Base-by-base conservation (phyloP, 306 rosid species). In the Urtica urens region DNA sequence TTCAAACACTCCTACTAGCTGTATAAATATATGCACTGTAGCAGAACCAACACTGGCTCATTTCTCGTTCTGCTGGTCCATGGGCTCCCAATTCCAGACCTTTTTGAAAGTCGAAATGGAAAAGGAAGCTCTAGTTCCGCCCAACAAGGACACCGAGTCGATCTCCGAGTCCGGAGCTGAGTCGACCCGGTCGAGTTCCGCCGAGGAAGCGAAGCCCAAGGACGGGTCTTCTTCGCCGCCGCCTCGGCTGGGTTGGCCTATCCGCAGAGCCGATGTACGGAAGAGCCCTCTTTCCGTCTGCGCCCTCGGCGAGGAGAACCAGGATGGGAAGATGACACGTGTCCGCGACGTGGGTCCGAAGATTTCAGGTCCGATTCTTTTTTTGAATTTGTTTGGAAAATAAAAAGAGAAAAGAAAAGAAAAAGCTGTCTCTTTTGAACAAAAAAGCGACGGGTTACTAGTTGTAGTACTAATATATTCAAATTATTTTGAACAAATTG, bases 191-290 rank as follows among this genome's bases (percentile, higher is more conserved):
- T 74, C 80, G 8, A 42, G 45, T 58, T 70, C 92, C 4, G 7
- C 54, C 26, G 83, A 53, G 49, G 87, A 67, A 54, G 49, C n/a
- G 78, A 78, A 44, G 51, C 64, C 5, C 69, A 75, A 61, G 81
- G 71, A 62, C 56, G 61, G 22, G 27, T 73, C 82, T 10, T 45
- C 24, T 2, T 27, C 54, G 55, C 68, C 94, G 10, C 75, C 87
- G 53, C 19, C 83, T 20, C 81, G 72, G 53, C 76, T 90, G 62
- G 95, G 95, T 16, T 90, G 97, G 97, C 97, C 97, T 27, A 90
- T 90, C 49, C 83, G 81, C 23, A 77, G 86, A 55, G 93, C 95
- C 46, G 74, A 83, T 4, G 44, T 78, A 9, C 52, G 82, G 52
- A 78, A 71, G 39, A 62, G 68, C 51, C 59, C 53, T 1, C 64